Conservation (phyloP, 2,329 filamentous ascomycete genomes). For the Fusarium albidum region DNA sequence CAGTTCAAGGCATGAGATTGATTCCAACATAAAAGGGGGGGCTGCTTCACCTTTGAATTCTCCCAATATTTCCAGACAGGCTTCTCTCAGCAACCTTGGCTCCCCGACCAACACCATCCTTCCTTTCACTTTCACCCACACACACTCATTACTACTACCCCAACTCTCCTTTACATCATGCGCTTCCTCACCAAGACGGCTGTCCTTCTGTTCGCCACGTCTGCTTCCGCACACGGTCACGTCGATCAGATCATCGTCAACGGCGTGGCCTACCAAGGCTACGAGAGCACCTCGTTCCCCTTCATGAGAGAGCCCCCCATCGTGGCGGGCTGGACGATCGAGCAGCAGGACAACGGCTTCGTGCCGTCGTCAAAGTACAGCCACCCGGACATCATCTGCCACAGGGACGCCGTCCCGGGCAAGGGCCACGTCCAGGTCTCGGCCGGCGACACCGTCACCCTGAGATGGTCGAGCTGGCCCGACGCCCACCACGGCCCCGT, state of each 20-base stretch:
- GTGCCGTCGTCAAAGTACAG: constrained; percentile 55
- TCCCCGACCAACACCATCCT: neutral
- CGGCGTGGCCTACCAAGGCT: constrained; percentile 52
- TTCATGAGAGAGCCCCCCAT: constrained; percentile 48
- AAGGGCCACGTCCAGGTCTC: constrained; percentile 50
- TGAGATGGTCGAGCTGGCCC: constrained; percentile 60
- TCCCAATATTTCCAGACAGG: too few species aligned
- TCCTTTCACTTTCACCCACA: constrained; percentile 6
- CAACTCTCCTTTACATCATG: constrained; percentile 18
- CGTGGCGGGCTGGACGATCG: constrained; percentile 51
- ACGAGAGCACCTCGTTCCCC: constrained; percentile 48
- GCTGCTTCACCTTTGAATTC: too few species aligned
- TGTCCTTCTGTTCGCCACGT: constrained; percentile 16
- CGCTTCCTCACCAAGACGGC: constrained; percentile 5
- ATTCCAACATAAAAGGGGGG: constrained; percentile 8
- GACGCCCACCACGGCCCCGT: constrained; percentile 57
- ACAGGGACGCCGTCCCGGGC: constrained; percentile 51
- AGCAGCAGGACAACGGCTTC: constrained; percentile 55
- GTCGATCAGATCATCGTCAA: constrained; percentile 53
- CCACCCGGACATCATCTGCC: constrained; percentile 58
- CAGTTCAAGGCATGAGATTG: neutral
- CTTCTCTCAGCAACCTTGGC: too few species aligned
- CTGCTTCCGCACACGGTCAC: constrained; percentile 50
- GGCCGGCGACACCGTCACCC: constrained; percentile 55
- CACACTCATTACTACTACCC: constrained; percentile 19